phyloP scores from a whole-genome alignment of 768 basidiomycete species.

The Saitozyma sp. region DNA sequence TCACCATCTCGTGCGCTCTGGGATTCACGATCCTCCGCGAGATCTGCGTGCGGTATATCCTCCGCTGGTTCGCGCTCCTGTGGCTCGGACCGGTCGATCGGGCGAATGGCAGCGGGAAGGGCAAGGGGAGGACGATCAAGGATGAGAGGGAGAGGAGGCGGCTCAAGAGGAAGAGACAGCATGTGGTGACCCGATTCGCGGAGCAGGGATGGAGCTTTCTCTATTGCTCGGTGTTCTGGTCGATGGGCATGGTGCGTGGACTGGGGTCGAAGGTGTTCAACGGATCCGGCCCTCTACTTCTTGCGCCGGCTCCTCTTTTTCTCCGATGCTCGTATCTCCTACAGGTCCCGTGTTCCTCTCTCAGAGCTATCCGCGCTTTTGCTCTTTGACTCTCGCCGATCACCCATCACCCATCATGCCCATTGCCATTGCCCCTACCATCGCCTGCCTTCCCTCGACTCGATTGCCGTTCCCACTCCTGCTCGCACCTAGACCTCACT shows the following conservation, averaged over 20 bases:
- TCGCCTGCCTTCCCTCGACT: not conserved
- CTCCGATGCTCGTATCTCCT: slow-evolving; percentile 3
- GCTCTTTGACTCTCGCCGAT: not conserved
- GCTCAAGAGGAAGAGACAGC: slow-evolving; percentile 65
- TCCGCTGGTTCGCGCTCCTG: slow-evolving; percentile 79
- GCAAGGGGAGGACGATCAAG: slow-evolving; percentile 3
- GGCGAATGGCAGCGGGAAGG: slow-evolving; percentile 5
- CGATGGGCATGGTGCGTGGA: slow-evolving; percentile 73
- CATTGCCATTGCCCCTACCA: no score
- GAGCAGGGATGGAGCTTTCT: slow-evolving; percentile 91
- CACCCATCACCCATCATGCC: not conserved
- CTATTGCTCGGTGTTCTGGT: slow-evolving; percentile 76
- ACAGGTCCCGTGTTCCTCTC: no score
- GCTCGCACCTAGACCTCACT: not conserved
- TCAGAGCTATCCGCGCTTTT: not conserved
- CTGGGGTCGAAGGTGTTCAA: no score
- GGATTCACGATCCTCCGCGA: slow-evolving; percentile 87
- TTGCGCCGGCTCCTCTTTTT: no score
- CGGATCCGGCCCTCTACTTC: no score
- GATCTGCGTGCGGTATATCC: slow-evolving; percentile 66
- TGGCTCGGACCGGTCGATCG: slow-evolving; percentile 58
- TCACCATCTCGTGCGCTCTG: slow-evolving; percentile 77
- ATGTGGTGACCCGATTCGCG: slow-evolving; percentile 80
- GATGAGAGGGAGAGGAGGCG: slow-evolving; percentile 60
- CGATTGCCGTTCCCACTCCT: not conserved